A percentile compares a stretch with the other conserved stretches of the same genome.
Conservation (phyloP, 352 stramenopile genomes). For the Globisporangium nodosum region DNA sequence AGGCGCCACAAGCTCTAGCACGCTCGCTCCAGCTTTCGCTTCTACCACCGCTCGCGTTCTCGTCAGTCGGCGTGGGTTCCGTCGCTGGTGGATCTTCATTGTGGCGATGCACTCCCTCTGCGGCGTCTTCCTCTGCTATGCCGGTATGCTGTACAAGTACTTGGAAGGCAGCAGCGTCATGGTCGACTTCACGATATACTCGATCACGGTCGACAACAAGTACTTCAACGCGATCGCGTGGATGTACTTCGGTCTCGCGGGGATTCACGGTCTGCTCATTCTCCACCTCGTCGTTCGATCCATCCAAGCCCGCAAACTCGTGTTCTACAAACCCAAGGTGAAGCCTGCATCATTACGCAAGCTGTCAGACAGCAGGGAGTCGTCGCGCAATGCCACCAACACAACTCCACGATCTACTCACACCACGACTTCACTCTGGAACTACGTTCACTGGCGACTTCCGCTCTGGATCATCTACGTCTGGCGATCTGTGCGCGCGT, state of each 20-base stretch:
- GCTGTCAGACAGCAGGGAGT: too few relatives aligned
- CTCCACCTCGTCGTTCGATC: constrained; percentile 6
- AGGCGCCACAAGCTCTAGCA: too few relatives aligned
- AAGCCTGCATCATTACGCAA: neutral
- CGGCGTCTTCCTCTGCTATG: neutral
- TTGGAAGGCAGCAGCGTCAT: constrained; percentile 4
- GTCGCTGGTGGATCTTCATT: constrained; percentile 4
- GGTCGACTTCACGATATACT: constrained; percentile 8
- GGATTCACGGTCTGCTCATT: constrained; percentile 6
- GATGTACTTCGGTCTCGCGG: constrained; percentile 10
- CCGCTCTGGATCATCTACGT: neutral
- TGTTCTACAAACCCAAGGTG: constrained; percentile 7
- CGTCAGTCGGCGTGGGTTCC: constrained; percentile 8
- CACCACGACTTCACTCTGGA: constrained; percentile 20
- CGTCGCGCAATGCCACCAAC: neutral
- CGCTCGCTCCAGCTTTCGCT: too few relatives aligned
- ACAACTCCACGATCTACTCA: constrained; percentile 5
- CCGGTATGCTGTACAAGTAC: constrained; percentile 6
- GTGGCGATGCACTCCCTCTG: constrained; percentile 5
- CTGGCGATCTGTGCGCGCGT: neutral
- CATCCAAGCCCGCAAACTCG: constrained; percentile 2
- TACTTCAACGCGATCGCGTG: constrained; percentile 4
- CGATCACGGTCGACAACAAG: constrained; percentile 3
- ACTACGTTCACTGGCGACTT: neutral
- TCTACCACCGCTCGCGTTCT: neutral